phyloP scores from a whole-genome alignment of 495 filamentous ascomycete genomes.

The Aspergillus leporis region DNA sequence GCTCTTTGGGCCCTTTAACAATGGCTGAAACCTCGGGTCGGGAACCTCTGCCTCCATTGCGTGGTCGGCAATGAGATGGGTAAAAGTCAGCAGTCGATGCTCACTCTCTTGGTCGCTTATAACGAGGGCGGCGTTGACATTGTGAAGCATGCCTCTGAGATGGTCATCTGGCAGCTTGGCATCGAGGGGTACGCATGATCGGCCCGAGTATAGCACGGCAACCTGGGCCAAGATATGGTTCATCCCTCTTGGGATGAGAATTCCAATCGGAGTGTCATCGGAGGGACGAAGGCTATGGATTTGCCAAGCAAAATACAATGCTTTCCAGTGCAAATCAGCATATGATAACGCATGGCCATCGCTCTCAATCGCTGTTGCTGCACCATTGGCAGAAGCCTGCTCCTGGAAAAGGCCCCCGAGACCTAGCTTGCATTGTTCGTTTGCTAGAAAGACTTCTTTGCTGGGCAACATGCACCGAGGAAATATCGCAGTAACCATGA shows the following conservation, averaged over 20 bases:
- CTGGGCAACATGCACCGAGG: too few relatives aligned
- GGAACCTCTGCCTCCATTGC: not conserved
- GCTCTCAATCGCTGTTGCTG: slow-evolving; percentile 6
- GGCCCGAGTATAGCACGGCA: slow-evolving; percentile 6
- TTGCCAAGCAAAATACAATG: not conserved
- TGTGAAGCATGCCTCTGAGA: not conserved
- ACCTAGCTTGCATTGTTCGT: too few relatives aligned
- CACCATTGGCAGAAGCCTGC: too few relatives aligned
- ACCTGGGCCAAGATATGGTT: slow-evolving; percentile 12
- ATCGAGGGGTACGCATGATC: slow-evolving; percentile 14
- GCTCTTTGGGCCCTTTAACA: not conserved
- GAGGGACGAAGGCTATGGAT: not conserved
- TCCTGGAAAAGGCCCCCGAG: too few relatives aligned
- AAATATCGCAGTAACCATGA: too few relatives aligned
- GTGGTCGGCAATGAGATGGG: not conserved
- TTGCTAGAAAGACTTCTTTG: too few relatives aligned
- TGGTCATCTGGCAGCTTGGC: slow-evolving; percentile 1
- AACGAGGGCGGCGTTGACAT: slow-evolving; percentile 1
- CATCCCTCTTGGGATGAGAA: slow-evolving; percentile 4
- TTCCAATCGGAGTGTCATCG: slow-evolving; percentile 3
- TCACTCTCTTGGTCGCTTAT: not conserved
- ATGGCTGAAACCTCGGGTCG: too few relatives aligned
- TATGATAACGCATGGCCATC: slow-evolving; percentile 2
- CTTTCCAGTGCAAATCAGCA: not conserved
- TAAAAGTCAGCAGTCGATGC: not conserved